Percentiles rank a stretch among this genome's conserved stretches.
Evolutionary conservation across 306 rosid genomes (phyloP).

Genomic region (Quercus alba): DNA sequence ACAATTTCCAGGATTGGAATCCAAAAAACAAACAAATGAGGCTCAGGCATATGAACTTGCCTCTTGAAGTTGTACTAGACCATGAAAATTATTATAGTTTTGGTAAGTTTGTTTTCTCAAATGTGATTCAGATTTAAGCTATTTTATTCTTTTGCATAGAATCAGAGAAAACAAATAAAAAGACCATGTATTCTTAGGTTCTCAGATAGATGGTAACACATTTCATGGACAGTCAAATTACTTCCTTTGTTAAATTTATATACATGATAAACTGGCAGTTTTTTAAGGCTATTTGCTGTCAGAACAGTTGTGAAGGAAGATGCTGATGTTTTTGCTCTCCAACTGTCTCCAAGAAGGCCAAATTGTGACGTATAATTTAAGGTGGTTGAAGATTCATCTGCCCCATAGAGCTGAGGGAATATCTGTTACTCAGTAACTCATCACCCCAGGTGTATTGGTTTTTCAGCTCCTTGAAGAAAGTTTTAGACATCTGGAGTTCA

Average conservation of each 20-base stretch:
- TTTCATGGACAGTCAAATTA: background rate
- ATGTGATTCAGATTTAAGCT: background rate
- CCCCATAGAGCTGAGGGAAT: background rate
- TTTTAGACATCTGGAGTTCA: background rate
- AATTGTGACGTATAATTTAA: background rate
- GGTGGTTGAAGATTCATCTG: no score
- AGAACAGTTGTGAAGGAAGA: background rate
- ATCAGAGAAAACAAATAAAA: background rate
- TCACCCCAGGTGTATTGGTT: background rate
- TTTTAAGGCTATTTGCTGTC: background rate
- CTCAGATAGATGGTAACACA: background rate
- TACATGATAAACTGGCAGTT: background rate
- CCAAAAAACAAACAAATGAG: slow-evolving; percentile 28
- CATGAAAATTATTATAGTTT: background rate
- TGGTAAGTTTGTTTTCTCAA: background rate
- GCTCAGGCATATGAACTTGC: slow-evolving; percentile 36
- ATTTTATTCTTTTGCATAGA: background rate
- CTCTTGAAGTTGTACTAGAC: background rate
- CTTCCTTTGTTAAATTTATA: background rate
- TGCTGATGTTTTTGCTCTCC: background rate
- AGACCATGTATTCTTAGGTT: background rate
- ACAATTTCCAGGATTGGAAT: slow-evolving; percentile 60
- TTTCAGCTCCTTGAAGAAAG: background rate
- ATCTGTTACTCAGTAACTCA: background rate
- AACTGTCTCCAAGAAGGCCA: no score